phyloP scores from a whole-genome alignment of 1,139 yeast species.

The Torulaspora pretoriensis region DNA sequence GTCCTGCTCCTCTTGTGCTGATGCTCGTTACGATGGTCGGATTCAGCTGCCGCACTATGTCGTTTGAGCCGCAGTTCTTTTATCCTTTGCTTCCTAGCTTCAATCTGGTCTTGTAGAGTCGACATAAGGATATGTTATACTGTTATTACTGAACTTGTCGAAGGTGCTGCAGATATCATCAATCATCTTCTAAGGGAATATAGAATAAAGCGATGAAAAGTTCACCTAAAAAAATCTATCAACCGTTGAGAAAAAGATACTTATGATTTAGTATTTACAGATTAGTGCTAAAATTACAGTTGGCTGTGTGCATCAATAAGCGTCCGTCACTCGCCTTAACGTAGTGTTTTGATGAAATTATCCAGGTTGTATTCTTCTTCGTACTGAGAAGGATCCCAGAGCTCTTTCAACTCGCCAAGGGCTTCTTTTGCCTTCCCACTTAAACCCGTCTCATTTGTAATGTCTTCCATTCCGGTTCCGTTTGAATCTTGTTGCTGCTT shows the following conservation, averaged over 20 bases:
- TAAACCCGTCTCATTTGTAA: slow-evolving; percentile 41
- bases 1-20: not conserved
- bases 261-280: slow-evolving; percentile 4
- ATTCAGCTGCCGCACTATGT: not conserved
- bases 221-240: not conserved
- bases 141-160: not conserved
- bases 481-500: slow-evolving; percentile 34
- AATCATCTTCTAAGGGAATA: not conserved
- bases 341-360: slow-evolving; percentile 77
- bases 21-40: not conserved
- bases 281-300: not conserved
- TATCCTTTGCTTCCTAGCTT: slow-evolving; percentile 15
- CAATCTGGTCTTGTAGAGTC: slow-evolving; percentile 10
- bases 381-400: slow-evolving; percentile 95
- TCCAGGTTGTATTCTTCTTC: slow-evolving; percentile 96
- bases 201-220: not conserved
- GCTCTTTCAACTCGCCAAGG: slow-evolving; percentile 81
- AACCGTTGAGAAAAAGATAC: slow-evolving; percentile 1
- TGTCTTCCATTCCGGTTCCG: slow-evolving; percentile 35
- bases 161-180: too few species aligned
- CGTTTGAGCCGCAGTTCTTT: slow-evolving; percentile 6
- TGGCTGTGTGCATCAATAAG: not conserved
- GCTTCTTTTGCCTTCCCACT: slow-evolving; percentile 42
- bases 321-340: slow-evolving; percentile 23
- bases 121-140: slow-evolving; percentile 8